Evolutionary conservation across 352 stramenopile species (phyloP).

Genomic region (Thalassiosira exigua): DNA sequence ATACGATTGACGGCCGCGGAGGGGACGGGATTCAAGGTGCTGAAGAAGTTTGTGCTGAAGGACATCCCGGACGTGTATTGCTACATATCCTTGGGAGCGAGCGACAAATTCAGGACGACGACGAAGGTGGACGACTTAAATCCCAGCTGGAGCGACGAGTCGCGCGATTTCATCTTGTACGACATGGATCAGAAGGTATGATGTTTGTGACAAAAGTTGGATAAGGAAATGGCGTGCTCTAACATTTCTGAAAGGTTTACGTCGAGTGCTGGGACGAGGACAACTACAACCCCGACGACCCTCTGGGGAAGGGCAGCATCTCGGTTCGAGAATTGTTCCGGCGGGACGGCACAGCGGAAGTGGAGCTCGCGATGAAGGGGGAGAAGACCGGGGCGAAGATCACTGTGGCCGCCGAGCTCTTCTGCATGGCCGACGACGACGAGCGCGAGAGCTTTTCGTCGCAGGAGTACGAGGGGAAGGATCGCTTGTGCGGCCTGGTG

Average conservation of each 20-base stretch:
- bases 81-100: conserved; percentile 51
- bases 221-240: too few relatives aligned
- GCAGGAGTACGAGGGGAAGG: conserved; percentile 26
- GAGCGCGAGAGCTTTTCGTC: conserved; percentile 23
- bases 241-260: conserved; percentile 63
- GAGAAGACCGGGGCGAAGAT: conserved; percentile 58
- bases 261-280: conserved; percentile 71
- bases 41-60: conserved; percentile 56
- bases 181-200: background rate
- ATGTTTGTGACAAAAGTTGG: too few relatives aligned
- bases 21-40: conserved; percentile 64
- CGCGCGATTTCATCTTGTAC: background rate
- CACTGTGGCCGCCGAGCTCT: conserved; percentile 48
- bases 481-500: conserved; percentile 63
- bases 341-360: conserved; percentile 23
- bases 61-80: conserved; percentile 80
- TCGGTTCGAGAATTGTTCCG: conserved; percentile 62
- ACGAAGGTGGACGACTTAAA: conserved; percentile 63
- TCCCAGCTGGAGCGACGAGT: conserved; percentile 63
- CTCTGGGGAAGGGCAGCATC: conserved; percentile 48
- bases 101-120: conserved; percentile 44
- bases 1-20: conserved; percentile 44
- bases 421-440: conserved; percentile 25
- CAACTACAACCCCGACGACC: conserved; percentile 37
- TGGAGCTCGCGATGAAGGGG: conserved; percentile 48